Evolutionary conservation across 2,329 filamentous ascomycete genomes (phyloP), one percentile per base, ranked within the genome.

Genomic region (Botrytis squamosa): DNA sequence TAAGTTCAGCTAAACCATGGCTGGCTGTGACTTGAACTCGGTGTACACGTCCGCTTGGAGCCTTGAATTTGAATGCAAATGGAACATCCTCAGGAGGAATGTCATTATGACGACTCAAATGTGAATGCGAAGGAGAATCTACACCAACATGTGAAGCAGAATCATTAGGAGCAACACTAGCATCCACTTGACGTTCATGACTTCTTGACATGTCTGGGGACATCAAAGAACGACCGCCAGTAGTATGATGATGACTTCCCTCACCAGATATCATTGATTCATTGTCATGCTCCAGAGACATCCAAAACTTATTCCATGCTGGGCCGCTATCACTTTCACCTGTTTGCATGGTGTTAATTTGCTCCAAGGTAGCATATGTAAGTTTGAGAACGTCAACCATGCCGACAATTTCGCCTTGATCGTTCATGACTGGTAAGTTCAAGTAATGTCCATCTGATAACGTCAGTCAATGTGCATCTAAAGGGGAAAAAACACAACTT

Each of bases 241-340:
- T 82, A 79, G 85, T 86, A 79, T 90, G 87, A 79, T 93, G 91
- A 80, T 91, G 91, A 80, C 92, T 93, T 67, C 92, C 93, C 73
- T 97, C 94, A 75, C 95, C 96, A 74, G 96, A 99, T 83, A 98
- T 91, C 88, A 97, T 92, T 3, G 96, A 99, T 83, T 98, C 96
- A 22, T 95, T 95, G 79, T 97, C 90, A 82, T 98, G 90, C 25
- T 81, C 89, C 79, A 99, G 91, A 0, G 96, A 98, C 77, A 98
- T 87, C 96, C 96, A 99, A 85, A 99, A 99, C 84, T 98, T 99
- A 86, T 98, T 98, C 96, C 96, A 99, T 10, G 96, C 96, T 8
- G 96, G 96, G 0, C 96, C 96, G 18, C 71, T 72, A 84, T 99
- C 96, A 79, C 90, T 94, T 81, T 97, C 95, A 60, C 89, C 89